Conservation (phyloP, 495 filamentous ascomycete species). For the Neurospora sp. region DNA sequence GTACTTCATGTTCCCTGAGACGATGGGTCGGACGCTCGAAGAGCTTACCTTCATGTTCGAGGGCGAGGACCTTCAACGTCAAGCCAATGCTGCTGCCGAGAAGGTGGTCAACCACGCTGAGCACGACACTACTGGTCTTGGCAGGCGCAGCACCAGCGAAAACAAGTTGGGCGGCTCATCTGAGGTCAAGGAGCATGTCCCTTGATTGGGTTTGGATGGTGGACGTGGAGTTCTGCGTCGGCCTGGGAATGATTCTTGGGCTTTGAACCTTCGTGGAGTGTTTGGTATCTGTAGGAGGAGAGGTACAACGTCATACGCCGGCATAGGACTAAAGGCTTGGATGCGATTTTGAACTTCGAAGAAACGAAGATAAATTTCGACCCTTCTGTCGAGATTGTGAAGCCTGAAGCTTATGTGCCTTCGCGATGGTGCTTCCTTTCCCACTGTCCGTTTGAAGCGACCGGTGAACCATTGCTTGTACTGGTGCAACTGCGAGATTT, state of each 20-base stretch:
- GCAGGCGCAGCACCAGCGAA: neutral
- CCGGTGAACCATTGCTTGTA: neutral
- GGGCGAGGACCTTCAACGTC: slow-evolving; percentile 29
- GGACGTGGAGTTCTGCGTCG: neutral
- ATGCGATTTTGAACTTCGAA: neutral
- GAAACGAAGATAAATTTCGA: neutral
- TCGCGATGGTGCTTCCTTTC: neutral
- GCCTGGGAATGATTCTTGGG: neutral
- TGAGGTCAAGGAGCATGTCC: slow-evolving; percentile 7
- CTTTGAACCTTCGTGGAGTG: neutral
- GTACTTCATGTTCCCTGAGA: slow-evolving; percentile 58
- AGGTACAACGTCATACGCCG: neutral
- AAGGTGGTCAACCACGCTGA: slow-evolving; percentile 23
- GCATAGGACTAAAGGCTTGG: neutral
- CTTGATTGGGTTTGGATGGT: neutral
- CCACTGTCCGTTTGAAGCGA: neutral
- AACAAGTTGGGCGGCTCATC: neutral
- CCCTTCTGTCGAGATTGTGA: no score
- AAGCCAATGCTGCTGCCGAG: slow-evolving; percentile 28
- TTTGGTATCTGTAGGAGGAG: neutral
- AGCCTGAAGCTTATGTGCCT: neutral
- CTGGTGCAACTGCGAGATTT: neutral
- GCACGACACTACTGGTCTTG: neutral
- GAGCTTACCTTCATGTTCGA: slow-evolving; percentile 51
- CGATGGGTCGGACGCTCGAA: slow-evolving; percentile 49